A percentile compares a stretch with the other conserved stretches of the same genome.
Evolutionary conservation across 1,284 basidiomycete species (phyloP).

Genomic region (Phellopilus nigrolimitatus): DNA sequence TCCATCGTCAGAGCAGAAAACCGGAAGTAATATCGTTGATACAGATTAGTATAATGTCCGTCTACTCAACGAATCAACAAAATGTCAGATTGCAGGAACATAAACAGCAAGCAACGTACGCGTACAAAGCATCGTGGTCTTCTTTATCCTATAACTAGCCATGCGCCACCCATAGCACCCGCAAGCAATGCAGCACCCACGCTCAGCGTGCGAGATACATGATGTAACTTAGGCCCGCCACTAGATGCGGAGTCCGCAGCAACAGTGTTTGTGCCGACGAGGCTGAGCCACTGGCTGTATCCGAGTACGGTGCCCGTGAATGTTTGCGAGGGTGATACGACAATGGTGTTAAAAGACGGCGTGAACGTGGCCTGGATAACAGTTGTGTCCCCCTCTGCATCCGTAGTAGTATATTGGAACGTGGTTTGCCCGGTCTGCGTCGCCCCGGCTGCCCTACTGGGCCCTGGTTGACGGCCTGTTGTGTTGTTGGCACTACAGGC

Average conservation of each 20-base stretch:
- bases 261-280: conserved; percentile 39
- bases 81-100: not conserved
- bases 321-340: conserved; percentile 26
- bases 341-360: conserved; percentile 42
- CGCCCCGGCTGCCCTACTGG: conserved; percentile 51
- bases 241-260: conserved; percentile 7
- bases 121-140: not conserved
- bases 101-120: not conserved
- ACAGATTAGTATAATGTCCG: not conserved
- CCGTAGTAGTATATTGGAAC: conserved; percentile 56
- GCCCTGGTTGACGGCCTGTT: conserved; percentile 40
- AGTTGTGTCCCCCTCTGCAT: conserved; percentile 47
- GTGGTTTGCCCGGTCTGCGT: conserved; percentile 45
- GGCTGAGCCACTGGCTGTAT: conserved; percentile 49
- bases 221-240: not conserved
- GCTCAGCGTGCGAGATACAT: not conserved
- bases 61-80: too few species aligned
- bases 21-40: too few species aligned
- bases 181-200: conserved; percentile 5
- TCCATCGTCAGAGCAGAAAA: too few species aligned
- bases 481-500: conserved; percentile 1
- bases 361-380: conserved; percentile 48
- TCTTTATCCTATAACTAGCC: conserved; percentile 14
- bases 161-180: conserved; percentile 20
- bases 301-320: conserved; percentile 46